Evolutionary conservation across 2,329 filamentous ascomycete species (phyloP), one percentile per base, ranked within the genome.

Genomic region (Fusarium duplospermum): DNA sequence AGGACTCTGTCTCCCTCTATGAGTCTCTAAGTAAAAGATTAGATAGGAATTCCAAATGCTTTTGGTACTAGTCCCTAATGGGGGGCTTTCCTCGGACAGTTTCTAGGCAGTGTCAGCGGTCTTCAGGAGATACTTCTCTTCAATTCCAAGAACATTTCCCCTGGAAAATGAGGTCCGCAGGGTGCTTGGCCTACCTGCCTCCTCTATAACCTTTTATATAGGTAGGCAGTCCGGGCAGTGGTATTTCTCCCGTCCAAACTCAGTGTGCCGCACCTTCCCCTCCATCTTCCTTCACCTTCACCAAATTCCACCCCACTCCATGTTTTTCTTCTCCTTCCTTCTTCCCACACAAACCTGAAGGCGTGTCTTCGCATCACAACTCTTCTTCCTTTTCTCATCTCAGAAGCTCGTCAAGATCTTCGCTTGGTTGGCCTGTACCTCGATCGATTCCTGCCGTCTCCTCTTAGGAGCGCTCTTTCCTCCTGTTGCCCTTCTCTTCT

Each of bases 351-450:
- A 29, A 42, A 18, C n/a, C 22, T 22, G 22, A 20, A 59, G 58
- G 54, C 50, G 57, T 61, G 13, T 42, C 54, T 66, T 36, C 47
- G 13, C 57, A 22, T 24, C 62, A 22, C 62, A 70, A 36, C 29
- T 22, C n/a, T 13, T 6, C 61, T 35, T 50, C 62, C 47, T 27
- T 58, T 27, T 31, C 47, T 54, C 47, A 54, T 31, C 24, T 72
- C 42, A 63, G 6, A 52, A 40, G 47, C 61, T 22, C 47, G 33
- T 29, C 40, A 58, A 52, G 45, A 56, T 38, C 16, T 45, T 47
- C n/a, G 14, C 42, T 56, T 54, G 27, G 27, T 59, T 54, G 67
- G 22, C 47, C 45, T 38, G 31, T 4, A 24, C 47, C 62, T 11
- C 18, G 5, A 14, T 29, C 40, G 14, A 20, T 22, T 18, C 33